These are phyloP conservation scores for Sphagnum tenellum DNA, from an alignment of 225 moss, liverwort and hornwort species.

Conservation along the genomic window DNA sequence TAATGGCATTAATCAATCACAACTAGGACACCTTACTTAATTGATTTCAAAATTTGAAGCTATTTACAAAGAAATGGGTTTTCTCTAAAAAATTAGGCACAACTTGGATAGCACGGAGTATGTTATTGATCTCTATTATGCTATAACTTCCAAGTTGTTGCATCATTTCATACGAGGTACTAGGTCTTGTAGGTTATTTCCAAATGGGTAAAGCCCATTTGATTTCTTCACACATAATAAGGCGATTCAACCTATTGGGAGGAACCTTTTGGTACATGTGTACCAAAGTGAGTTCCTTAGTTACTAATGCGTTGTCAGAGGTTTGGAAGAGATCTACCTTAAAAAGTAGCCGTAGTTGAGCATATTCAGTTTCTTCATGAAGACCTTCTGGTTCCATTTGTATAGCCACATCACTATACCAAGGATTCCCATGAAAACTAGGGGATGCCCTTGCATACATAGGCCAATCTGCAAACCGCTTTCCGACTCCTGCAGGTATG, in stretches of 20 bases:
- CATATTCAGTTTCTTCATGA: conserved; percentile 2
- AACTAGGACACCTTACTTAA: no score
- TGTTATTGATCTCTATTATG: not conserved
- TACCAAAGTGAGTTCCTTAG: not conserved
- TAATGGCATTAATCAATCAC: no score
- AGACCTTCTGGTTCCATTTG: conserved; percentile 5
- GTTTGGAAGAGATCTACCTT: not conserved
- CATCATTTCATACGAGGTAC: not conserved
- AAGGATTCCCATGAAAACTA: conserved; percentile 1
- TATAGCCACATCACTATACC: conserved; percentile 1
- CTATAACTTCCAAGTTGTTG: not conserved
- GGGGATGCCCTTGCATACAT: conserved; percentile 3
- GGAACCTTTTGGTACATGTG: not conserved
- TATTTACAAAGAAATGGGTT: conserved; percentile 1
- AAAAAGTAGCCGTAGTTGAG: conserved; percentile 4
- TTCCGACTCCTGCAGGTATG: conserved; percentile 1
- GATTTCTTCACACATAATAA: not conserved
- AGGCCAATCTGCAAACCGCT: conserved; percentile 6
- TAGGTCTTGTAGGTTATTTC: not conserved
- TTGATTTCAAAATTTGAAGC: not conserved
- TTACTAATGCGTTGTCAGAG: not conserved
- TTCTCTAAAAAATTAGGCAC: not conserved
- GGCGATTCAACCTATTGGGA: not conserved
- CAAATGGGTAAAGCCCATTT: no score
- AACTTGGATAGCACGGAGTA: not conserved